Evolutionary conservation across 345 rosid species (phyloP).

Genomic region (Moringa oleifera): DNA sequence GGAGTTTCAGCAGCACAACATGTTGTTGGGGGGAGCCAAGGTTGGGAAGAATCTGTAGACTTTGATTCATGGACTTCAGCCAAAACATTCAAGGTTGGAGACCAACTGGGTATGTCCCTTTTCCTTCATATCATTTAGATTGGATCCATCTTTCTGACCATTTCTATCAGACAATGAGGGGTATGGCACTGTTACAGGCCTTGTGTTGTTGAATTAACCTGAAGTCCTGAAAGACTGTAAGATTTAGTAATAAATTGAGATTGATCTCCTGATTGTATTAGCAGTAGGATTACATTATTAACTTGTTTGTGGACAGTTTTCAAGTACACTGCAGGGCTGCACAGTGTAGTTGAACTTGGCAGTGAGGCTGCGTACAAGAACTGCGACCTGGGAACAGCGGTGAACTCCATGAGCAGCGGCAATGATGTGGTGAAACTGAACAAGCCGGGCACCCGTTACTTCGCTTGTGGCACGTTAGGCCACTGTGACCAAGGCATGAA

Average conservation of each 20-base stretch:
- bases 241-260: too few species aligned
- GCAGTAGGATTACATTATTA: too few species aligned
- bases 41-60: slow-evolving; percentile 80
- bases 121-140: background rate
- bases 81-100: slow-evolving; percentile 74
- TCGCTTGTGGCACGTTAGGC: slow-evolving; percentile 79
- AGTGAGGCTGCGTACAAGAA: slow-evolving; percentile 68
- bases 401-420: slow-evolving; percentile 58
- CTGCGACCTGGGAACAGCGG: slow-evolving; percentile 68
- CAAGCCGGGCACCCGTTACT: slow-evolving; percentile 69
- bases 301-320: slow-evolving; percentile 38
- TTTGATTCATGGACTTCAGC: slow-evolving; percentile 65
- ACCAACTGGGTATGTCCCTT: slow-evolving; percentile 52
- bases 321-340: slow-evolving; percentile 70
- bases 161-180: too few species aligned
- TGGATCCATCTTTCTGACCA: background rate
- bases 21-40: slow-evolving; percentile 82
- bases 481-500: slow-evolving; percentile 92
- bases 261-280: too few species aligned
- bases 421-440: slow-evolving; percentile 67
- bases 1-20: slow-evolving; percentile 49
- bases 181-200: too few species aligned
- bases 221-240: too few species aligned
- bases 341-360: slow-evolving; percentile 76
- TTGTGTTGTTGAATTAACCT: too few species aligned